These are phyloP conservation scores for Panicum virgatum DNA, from an alignment of 202 grass and related monocot species.

Conservation along the genomic window DNA sequence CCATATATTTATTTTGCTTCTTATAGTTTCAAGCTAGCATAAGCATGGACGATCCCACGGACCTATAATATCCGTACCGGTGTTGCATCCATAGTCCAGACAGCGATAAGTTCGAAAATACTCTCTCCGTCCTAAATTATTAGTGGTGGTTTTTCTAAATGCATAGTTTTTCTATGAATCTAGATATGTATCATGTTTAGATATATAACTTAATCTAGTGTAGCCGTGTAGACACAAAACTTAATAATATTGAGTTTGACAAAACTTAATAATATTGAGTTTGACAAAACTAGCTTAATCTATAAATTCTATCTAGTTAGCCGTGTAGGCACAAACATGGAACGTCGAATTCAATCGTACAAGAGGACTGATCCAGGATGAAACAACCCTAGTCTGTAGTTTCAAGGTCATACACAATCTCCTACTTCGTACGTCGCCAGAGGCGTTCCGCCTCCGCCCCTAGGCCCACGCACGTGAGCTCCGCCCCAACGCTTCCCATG, in stretches of 20 bases:
- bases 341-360: not conserved
- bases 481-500: no score
- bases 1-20: not conserved
- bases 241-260: no score
- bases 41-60: not conserved
- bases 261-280: no score
- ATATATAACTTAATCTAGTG: no score
- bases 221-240: no score
- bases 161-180: no score
- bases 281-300: not conserved
- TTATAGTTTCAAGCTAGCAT: not conserved
- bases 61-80: not conserved
- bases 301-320: not conserved
- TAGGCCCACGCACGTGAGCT: no score
- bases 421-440: no score
- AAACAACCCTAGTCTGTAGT: not conserved
- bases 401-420: not conserved
- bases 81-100: conserved; percentile 12
- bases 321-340: not conserved
- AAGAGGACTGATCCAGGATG: not conserved
- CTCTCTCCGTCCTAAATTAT: no score
- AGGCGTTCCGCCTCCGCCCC: no score
- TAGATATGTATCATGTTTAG: no score
- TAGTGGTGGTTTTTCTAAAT: no score
- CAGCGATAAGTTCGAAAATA: not conserved